phyloP scores from a whole-genome alignment of 192 early-diverging fungal species.

The Mortierella claussenii region DNA sequence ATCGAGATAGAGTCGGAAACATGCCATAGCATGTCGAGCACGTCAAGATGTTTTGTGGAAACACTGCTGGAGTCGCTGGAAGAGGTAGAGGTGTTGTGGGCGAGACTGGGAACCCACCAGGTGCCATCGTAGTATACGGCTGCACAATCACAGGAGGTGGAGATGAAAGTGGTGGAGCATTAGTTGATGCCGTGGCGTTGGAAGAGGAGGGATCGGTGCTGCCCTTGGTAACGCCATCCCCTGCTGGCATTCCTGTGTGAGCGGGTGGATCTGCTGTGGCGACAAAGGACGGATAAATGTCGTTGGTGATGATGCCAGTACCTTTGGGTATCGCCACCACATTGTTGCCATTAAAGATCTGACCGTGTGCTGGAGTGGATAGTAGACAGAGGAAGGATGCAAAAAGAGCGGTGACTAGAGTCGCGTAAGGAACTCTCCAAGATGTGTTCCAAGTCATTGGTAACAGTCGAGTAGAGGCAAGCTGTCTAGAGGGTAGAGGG shows the following conservation, averaged over 20 bases:
- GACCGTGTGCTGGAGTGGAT: background rate
- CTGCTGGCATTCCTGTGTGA: background rate
- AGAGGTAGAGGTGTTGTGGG: slow-evolving; percentile 8
- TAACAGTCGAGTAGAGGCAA: background rate
- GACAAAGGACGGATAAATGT: slow-evolving; percentile 10
- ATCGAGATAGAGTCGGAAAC: slow-evolving; percentile 38
- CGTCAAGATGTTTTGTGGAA: slow-evolving; percentile 44
- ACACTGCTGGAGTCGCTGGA: slow-evolving; percentile 30
- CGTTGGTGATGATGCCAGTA: slow-evolving; percentile 6
- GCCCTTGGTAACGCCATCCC: background rate
- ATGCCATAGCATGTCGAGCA: slow-evolving; percentile 45
- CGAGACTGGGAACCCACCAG: slow-evolving; percentile 1
- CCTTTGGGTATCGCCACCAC: slow-evolving; percentile 3
- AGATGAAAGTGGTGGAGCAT: slow-evolving; percentile 4
- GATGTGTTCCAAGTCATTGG: slow-evolving; percentile 1
- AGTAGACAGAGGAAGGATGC: background rate
- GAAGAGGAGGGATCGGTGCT: background rate
- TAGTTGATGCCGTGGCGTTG: background rate
- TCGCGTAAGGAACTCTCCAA: background rate
- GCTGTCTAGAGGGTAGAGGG: background rate
- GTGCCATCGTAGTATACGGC: slow-evolving; percentile 22
- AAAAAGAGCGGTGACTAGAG: background rate
- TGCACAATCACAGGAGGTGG: slow-evolving; percentile 16
- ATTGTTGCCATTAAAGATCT: slow-evolving; percentile 27
- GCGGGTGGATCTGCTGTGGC: no score